phyloP scores from a whole-genome alignment of 2,329 filamentous ascomycete genomes.

The Hypoxylon sp. region DNA sequence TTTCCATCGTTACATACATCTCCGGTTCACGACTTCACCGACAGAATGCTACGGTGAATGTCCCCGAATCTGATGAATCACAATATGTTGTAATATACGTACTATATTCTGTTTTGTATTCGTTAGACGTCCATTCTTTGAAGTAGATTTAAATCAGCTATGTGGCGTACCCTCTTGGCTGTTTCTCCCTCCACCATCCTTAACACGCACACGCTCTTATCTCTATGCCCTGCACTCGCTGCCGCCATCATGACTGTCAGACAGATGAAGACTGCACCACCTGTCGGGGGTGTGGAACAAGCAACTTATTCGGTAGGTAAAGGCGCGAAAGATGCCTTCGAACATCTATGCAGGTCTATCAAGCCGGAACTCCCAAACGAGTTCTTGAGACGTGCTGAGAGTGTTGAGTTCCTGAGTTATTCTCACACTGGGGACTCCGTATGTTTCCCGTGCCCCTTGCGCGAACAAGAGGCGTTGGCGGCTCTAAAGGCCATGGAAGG shows the following conservation, averaged over 20 bases:
- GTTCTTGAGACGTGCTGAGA: conserved; percentile 41
- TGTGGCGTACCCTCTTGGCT: conserved; percentile 24
- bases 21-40: conserved; percentile 25
- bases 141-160: conserved; percentile 30
- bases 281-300: conserved; percentile 7
- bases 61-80: conserved; percentile 31
- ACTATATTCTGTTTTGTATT: conserved; percentile 20
- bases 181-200: conserved; percentile 10
- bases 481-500: conserved; percentile 68
- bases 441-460: conserved; percentile 53
- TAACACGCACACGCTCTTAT: conserved; percentile 13
- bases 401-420: conserved; percentile 45
- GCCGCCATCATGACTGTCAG: conserved; percentile 31
- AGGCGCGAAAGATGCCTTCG: conserved; percentile 45
- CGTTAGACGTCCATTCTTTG: conserved; percentile 20
- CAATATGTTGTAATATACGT: conserved; percentile 32
- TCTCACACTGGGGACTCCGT: conserved; percentile 44
- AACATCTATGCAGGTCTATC: conserved; percentile 40
- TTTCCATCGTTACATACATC: conserved; percentile 19
- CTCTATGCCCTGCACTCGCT: conserved; percentile 13
- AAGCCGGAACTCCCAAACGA: conserved; percentile 46
- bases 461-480: conserved; percentile 51
- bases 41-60: conserved; percentile 24
- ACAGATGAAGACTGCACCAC: conserved; percentile 9
- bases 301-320: conserved; percentile 45